Conservation (phyloP, 441 rosid species). For the Geranium incanum region DNA sequence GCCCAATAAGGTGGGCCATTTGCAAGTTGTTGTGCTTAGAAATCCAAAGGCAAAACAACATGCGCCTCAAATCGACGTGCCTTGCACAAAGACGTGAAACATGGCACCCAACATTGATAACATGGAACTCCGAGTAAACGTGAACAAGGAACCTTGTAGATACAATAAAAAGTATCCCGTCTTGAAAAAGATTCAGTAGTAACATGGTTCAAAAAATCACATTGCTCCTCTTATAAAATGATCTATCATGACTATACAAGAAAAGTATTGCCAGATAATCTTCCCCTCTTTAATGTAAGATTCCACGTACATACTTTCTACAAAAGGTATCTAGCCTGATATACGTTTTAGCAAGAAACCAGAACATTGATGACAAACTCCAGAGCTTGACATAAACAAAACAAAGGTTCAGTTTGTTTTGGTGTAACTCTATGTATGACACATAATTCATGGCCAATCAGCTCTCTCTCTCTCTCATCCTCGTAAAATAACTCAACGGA, state of each 20-base stretch:
- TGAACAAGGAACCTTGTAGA: constrained; percentile 1
- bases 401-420: background rate
- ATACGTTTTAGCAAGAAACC: background rate
- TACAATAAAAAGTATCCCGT: background rate
- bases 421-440: background rate
- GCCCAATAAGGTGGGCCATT: background rate
- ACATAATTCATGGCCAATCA: background rate
- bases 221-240: background rate
- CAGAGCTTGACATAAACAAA: background rate
- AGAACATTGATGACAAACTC: background rate
- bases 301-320: background rate
- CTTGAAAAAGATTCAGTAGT: background rate
- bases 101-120: background rate
- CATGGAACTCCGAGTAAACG: background rate
- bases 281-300: background rate
- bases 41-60: background rate
- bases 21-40: background rate
- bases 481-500: background rate
- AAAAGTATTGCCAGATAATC: background rate
- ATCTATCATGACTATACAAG: background rate
- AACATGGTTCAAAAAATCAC: background rate
- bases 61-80: background rate
- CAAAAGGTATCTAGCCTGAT: background rate
- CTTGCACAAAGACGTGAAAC: background rate
- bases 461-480: constrained; percentile 1